Evolutionary conservation across 306 rosid species (phyloP), one percentile per base, ranked within the genome.

Genomic region (Nissolia schottii): DNA sequence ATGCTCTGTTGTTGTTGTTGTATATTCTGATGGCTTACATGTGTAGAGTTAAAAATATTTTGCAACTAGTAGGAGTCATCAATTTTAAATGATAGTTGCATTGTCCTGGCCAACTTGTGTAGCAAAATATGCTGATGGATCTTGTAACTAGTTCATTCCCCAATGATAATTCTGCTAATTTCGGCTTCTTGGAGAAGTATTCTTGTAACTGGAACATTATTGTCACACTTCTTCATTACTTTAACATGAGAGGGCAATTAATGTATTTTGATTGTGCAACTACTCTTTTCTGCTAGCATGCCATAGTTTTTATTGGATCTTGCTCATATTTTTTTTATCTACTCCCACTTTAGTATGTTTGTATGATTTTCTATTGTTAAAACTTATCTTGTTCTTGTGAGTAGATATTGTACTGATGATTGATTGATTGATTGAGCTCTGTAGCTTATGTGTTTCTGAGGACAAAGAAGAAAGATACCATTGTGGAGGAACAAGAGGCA

Each of bases 381-480:
- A 64, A 20, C 59, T 19, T 67, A 28, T 48, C 31, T 53, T 49
- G 46, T 56, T 69, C 73, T 53, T 57, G 66, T 51, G 63, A 48
- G 70, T 81, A 49, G 53, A 43, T 65, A 62, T 64, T 67, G 31
- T 34, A 75, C 85, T 86, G 66, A 79, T 43, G 50, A 49, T 60
- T 74, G 31, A 77, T 34, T 43, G 50, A 49, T 60, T 74, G 31
- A 77, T 34, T 79, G 66, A 76, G 69, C 63, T 82, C 82, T 87
- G 74, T 67, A 94, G 99, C 77, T 76, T 94, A 91, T 67, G 46
- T 87, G 60, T 87, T 91, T 73, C 51, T 57, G 81, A 84, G 96
- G 79, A 86, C 90, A 24, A 89, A 86, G 68, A 89, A 86, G 85
- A 87, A 88, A 84, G 96, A 85, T 23, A 54, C 58, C 3, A 78